Conservation (phyloP, 2,329 filamentous ascomycete genomes). For the Fusarium cyanostomum region DNA sequence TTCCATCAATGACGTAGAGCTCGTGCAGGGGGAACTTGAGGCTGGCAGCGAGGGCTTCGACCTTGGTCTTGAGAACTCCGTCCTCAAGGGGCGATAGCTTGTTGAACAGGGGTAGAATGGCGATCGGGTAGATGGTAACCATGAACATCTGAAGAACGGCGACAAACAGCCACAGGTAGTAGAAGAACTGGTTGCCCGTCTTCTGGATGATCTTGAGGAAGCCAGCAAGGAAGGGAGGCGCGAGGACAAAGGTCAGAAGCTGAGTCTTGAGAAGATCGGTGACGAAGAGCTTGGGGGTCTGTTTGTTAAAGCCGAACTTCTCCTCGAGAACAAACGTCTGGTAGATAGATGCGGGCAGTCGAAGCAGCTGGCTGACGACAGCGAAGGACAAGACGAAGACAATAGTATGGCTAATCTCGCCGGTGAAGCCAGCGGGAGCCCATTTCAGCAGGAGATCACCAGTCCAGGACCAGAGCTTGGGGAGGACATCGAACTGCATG, state of each 20-base stretch:
- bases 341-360: constrained; percentile 86
- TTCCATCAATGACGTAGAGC: constrained; percentile 93
- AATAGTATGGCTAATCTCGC: constrained; percentile 93
- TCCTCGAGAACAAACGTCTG: constrained; percentile 96
- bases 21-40: constrained; percentile 93
- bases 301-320: constrained; percentile 98
- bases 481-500: constrained; percentile 90
- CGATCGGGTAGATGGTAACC: constrained; percentile 95
- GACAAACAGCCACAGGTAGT: constrained; percentile 95
- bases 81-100: constrained; percentile 93
- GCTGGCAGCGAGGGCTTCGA: constrained; percentile 83
- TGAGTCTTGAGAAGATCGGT: constrained; percentile 93
- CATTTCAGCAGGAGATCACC: constrained; percentile 78
- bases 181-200: constrained; percentile 95
- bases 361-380: constrained; percentile 80
- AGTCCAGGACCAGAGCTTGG: constrained; percentile 87
- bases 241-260: constrained; percentile 79
- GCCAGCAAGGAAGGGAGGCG: constrained; percentile 87
- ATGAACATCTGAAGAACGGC: constrained; percentile 90
- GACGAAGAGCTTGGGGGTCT: constrained; percentile 87
- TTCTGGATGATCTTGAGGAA: constrained; percentile 95
- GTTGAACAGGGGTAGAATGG: constrained; percentile 96
- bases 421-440: constrained; percentile 80
- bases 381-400: constrained; percentile 91
- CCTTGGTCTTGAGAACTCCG: constrained; percentile 85